phyloP scores from a whole-genome alignment of 1,284 basidiomycete genomes.

The Moesziomyces antarcticus region DNA sequence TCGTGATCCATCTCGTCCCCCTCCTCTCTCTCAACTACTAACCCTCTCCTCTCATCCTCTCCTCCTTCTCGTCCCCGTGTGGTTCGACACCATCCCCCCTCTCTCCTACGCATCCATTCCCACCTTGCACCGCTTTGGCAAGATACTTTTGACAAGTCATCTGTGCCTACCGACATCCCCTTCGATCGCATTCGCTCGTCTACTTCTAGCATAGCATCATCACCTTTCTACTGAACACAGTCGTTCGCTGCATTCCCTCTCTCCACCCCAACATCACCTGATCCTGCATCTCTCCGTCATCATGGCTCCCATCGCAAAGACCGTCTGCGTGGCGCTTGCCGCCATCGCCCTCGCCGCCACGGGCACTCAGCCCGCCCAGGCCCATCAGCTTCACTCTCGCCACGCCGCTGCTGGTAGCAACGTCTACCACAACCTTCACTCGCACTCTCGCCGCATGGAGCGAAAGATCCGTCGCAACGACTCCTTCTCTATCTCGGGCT shows the following conservation, averaged over 20 bases:
- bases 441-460: slow-evolving; percentile 48
- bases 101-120: not conserved
- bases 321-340: slow-evolving; percentile 45
- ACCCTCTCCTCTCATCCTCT: slow-evolving; percentile 1
- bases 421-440: slow-evolving; percentile 50
- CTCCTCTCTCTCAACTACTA: not conserved
- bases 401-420: slow-evolving; percentile 49
- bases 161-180: not conserved
- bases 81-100: slow-evolving; percentile 18
- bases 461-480: slow-evolving; percentile 46
- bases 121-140: slow-evolving; percentile 5
- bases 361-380: slow-evolving; percentile 33
- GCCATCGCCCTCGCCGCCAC: slow-evolving; percentile 43
- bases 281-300: slow-evolving; percentile 4
- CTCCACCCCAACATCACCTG: not conserved
- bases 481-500: slow-evolving; percentile 26
- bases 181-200: slow-evolving; percentile 3
- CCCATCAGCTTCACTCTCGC: slow-evolving; percentile 45
- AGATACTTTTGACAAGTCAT: slow-evolving; percentile 29
- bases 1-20: slow-evolving; percentile 3
- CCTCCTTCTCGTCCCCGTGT: slow-evolving; percentile 2
- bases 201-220: slow-evolving; percentile 1
- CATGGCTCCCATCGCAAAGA: slow-evolving; percentile 54
- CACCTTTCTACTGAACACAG: slow-evolving; percentile 8
- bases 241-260: slow-evolving; percentile 3